phyloP scores from a whole-genome alignment of 805 yeast genomes.

The Blastobotrys peoriensis region DNA sequence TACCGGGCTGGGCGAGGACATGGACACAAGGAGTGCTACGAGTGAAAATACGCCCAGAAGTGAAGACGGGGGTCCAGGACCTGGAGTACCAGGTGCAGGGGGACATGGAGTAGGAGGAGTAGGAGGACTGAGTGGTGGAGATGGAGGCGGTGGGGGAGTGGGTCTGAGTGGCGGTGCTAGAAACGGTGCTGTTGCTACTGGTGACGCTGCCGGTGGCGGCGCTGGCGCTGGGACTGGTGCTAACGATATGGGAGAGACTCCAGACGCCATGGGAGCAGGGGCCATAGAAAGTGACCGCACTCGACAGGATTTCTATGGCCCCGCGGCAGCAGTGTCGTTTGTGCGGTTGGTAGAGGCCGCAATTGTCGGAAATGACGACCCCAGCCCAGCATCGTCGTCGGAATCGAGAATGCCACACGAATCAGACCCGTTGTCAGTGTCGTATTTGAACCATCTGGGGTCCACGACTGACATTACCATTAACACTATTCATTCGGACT shows the following conservation, averaged over 20 bases:
- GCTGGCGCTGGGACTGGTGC: no score
- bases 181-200: no score
- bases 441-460: background rate
- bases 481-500: background rate
- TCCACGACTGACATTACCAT: background rate
- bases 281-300: background rate
- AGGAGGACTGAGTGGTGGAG: background rate
- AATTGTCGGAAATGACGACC: conserved; percentile 7
- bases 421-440: background rate
- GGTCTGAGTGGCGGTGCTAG: conserved; percentile 1
- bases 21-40: background rate
- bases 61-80: no score
- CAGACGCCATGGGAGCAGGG: conserved; percentile 16
- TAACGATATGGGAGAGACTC: no score
- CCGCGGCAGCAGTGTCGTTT: conserved; percentile 16
- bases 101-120: background rate
- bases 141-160: background rate
- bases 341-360: conserved; percentile 15
- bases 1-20: background rate
- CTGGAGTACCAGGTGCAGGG: background rate
- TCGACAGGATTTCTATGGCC: conserved; percentile 15
- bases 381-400: conserved; percentile 1
- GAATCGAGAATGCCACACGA: no score
- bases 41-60: no score
- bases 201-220: no score